These are phyloP conservation scores for Kazachstania taianensis DNA, from an alignment of 805 yeast species.

Conservation along the genomic window DNA sequence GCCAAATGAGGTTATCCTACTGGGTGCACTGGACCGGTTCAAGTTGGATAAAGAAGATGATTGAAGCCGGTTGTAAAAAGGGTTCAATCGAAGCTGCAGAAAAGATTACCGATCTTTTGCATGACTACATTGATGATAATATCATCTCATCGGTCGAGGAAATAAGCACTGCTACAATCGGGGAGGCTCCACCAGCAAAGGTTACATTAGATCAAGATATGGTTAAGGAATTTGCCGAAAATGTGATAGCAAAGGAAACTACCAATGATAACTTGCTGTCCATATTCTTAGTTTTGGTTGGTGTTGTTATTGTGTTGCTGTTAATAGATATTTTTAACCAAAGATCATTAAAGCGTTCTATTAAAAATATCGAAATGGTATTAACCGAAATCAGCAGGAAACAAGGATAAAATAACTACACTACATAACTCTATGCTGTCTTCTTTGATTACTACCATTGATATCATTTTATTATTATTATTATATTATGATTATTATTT, in stretches of 20 bases:
- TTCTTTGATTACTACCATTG: too few species aligned
- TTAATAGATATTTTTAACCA: slow-evolving; percentile 3
- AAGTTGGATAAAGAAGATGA: slow-evolving; percentile 84
- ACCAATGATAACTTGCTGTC: not conserved
- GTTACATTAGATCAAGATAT: too few species aligned
- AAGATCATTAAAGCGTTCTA: not conserved
- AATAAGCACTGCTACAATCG: too few species aligned
- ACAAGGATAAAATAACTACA: not conserved
- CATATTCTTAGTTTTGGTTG: not conserved
- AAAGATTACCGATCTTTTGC: slow-evolving; percentile 30
- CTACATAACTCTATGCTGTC: too few species aligned
- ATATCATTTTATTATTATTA: not conserved
- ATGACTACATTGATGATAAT: slow-evolving; percentile 18
- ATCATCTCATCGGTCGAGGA: slow-evolving; percentile 4
- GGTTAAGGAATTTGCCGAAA: not conserved
- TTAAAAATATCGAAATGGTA: slow-evolving; percentile 1
- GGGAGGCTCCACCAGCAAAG: too few species aligned
- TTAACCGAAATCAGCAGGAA: too few species aligned
- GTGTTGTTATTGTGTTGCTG: slow-evolving; percentile 1
- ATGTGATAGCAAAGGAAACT: not conserved
- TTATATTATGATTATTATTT: not conserved
- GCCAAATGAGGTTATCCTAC: slow-evolving; percentile 55
- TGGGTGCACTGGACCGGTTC: slow-evolving; percentile 82
- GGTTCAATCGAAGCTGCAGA: slow-evolving; percentile 67
- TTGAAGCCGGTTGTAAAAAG: slow-evolving; percentile 71